phyloP scores from a whole-genome alignment of 257 asterid genomes.

The Striga asiatica region DNA sequence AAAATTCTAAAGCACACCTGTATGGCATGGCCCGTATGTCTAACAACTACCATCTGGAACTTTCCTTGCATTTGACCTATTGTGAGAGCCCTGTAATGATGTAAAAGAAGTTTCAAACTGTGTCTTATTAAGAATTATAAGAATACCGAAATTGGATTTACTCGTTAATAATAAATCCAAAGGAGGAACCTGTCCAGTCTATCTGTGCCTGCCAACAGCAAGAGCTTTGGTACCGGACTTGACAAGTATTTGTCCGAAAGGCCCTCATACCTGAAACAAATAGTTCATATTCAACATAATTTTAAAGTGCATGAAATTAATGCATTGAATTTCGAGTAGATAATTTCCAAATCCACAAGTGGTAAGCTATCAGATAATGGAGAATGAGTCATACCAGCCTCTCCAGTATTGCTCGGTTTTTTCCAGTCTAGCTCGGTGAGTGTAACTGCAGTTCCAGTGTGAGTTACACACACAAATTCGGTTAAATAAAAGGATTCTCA shows the following conservation, averaged over 20 bases:
- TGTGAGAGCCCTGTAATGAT: conserved; percentile 64
- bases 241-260: conserved; percentile 84
- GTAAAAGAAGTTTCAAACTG: not conserved
- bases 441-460: conserved; percentile 43
- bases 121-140: not conserved
- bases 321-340: not conserved
- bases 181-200: conserved; percentile 73
- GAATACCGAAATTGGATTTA: not conserved
- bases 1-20: conserved; percentile 39
- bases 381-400: conserved; percentile 61
- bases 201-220: conserved; percentile 97
- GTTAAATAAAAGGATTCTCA: conserved; percentile 15
- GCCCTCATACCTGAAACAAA: conserved; percentile 88
- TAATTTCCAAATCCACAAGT: not conserved
- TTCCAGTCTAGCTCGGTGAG: conserved; percentile 80
- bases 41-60: conserved; percentile 90
- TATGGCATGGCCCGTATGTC: conserved; percentile 95
- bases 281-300: not conserved
- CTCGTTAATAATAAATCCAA: not conserved
- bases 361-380: conserved; percentile 5
- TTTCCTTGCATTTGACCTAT: conserved; percentile 99
- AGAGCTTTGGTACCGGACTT: conserved; percentile 75
- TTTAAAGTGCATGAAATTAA: not conserved
- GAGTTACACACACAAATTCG: not conserved
- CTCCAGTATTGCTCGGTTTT: conserved; percentile 90